Evolutionary conservation across 2,329 filamentous ascomycete species (phyloP).

Genomic region (Aspergillus oerlinghausenensis): DNA sequence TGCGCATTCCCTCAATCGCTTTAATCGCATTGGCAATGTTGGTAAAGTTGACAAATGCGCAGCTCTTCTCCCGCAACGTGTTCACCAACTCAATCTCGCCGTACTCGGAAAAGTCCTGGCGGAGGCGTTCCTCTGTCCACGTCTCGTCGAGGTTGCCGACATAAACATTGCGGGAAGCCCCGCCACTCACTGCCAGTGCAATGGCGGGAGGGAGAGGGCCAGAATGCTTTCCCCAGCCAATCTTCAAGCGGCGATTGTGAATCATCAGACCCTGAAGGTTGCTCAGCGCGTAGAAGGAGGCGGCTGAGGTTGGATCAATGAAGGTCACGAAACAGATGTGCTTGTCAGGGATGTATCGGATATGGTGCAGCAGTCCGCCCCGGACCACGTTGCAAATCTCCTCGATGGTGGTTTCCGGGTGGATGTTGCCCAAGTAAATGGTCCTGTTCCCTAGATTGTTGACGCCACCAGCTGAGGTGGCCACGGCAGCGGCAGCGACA

Average conservation of each 20-base stretch:
- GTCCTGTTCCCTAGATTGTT: conserved; percentile 97
- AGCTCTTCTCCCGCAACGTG: conserved; percentile 95
- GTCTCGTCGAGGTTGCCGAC: conserved; percentile 96
- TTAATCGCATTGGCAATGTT: conserved; percentile 99
- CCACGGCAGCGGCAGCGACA: conserved; percentile 91
- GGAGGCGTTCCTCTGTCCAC: conserved; percentile 92
- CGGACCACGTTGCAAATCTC: conserved; percentile 99
- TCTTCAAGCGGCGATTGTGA: conserved; percentile 95
- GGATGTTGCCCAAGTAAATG: conserved; percentile 97
- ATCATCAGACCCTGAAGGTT: conserved; percentile 99
- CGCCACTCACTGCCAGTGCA: conserved; percentile 89
- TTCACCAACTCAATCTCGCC: conserved; percentile 98
- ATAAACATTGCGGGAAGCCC: conserved; percentile 97
- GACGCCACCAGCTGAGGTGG: conserved; percentile 91
- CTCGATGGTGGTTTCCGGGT: conserved; percentile 97
- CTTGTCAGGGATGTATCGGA: conserved; percentile 98
- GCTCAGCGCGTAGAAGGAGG: conserved; percentile 95
- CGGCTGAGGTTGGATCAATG: conserved; percentile 95
- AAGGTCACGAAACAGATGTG: conserved; percentile 99
- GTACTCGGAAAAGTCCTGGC: conserved; percentile 95
- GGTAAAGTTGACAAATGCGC: conserved; percentile 98
- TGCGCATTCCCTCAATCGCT: conserved; percentile 91
- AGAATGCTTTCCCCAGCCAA: conserved; percentile 99
- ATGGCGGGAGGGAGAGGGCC: conserved; percentile 93
- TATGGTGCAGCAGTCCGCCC: conserved; percentile 91